Base-by-base conservation (phyloP, 495 filamentous ascomycete genomes). In the Trichoderma orchidacearum region DNA sequence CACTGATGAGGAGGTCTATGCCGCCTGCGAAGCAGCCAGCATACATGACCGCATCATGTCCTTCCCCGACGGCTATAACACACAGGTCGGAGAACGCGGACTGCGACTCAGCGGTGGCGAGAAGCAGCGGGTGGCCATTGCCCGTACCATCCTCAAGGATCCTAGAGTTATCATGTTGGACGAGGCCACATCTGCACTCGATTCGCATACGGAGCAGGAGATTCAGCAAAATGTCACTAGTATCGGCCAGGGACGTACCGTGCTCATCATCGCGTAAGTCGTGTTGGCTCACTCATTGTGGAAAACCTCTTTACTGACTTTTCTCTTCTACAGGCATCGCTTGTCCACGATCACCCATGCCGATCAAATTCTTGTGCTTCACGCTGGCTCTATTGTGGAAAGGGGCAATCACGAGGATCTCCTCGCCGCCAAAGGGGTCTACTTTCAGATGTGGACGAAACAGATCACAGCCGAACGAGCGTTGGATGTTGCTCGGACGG, bases 121-220 rank as follows among this genome's bases (percentile, higher is more conserved):
- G 72, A 96, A 96, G 70, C 93, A 98, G 69, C 87, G 93, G 30
- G 89, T 97, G 36, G 93, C 93, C 8, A 98, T 98, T 65, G 94
- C 93, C 48, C 85, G 93, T 38, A 96, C 93, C 12, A 95, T 98
- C 56, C 75, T 98, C 54, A 98, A 98, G 70, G 85, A 95, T 62
- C 93, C 93, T 17, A 87, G 86, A 34, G 91, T 98, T 60, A 96
- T 98, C 67, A 85, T 98, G 65, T 73, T 98, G 15, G 93, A 98
- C 65, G 93, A 98, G 70, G 93, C 93, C 6, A 98, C 93, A 0
- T 94, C 93, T 30, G 93, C 93, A 3, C 77, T 98, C 17, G 93
- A 98, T 60, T 92, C 89, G 1, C 89, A 94, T 61, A 98, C 93
- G 2, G 93, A 98, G 67, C 89, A 96, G 67, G 85, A 96, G 64